phyloP scores from a whole-genome alignment of 2,329 filamentous ascomycete species.

The Fusarium lyarnte region DNA sequence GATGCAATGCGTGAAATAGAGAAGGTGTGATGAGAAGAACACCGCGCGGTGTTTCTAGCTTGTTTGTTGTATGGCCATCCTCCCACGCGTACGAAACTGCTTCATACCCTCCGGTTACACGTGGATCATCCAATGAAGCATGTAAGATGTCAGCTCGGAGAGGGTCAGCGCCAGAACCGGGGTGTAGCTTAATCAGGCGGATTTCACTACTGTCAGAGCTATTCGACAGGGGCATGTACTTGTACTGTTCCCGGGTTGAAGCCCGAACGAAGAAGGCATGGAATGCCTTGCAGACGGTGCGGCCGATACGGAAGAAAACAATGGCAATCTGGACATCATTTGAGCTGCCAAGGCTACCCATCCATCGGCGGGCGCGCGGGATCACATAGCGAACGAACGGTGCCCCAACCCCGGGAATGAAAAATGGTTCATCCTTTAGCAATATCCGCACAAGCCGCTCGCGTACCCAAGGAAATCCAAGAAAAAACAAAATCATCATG shows the following conservation, averaged over 20 bases:
- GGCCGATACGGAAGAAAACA: neutral
- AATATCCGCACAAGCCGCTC: neutral
- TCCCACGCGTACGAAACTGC: neutral
- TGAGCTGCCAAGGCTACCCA: neutral
- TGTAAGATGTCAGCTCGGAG: neutral
- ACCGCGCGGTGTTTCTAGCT: neutral
- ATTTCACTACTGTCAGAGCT: neutral
- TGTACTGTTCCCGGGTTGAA: neutral
- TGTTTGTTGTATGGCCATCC: neutral
- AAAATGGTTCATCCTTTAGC: neutral
- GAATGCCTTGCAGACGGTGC: fast-evolving
- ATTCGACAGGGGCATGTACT: neutral
- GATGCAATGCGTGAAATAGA: neutral
- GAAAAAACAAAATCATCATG: neutral
- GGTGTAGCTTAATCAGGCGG: neutral
- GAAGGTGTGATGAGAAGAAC: neutral
- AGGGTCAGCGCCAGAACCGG: neutral
- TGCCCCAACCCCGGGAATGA: fast-evolving
- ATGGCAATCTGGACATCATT: neutral
- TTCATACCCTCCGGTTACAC: fast-evolving
- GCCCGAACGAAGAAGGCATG: fast-evolving
- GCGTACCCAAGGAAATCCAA: neutral
- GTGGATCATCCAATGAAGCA: neutral
- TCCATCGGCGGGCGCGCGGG: neutral
- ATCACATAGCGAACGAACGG: neutral